A percentile compares a stretch with the other conserved stretches of the same genome.
phyloP scores from a whole-genome alignment of 169 alveolate genomes.

The Eimeria necatrix region DNA sequence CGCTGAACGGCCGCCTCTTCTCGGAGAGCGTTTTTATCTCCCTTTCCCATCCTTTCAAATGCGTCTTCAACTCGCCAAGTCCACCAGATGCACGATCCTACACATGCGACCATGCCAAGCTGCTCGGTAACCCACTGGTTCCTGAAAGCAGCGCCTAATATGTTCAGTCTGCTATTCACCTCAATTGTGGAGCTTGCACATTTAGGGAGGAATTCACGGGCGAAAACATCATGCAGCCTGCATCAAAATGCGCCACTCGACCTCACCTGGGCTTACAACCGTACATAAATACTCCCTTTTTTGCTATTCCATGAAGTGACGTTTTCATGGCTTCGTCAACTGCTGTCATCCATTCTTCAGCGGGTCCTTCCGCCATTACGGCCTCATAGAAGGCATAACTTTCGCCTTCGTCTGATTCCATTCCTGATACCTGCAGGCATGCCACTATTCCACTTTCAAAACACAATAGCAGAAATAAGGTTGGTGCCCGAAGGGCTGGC shows the following conservation, averaged over 20 bases:
- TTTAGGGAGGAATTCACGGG: neutral
- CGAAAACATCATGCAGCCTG: neutral
- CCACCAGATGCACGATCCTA: conserved; percentile 96
- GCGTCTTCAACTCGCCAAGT: conserved; percentile 97
- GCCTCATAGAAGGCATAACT: conserved; percentile 90
- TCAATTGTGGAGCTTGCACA: no score
- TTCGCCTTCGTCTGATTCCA: conserved; percentile 96
- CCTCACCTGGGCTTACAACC: conserved; percentile 90
- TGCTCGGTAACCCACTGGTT: conserved; percentile 90
- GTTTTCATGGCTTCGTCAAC: conserved; percentile 95
- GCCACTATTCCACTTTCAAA: neutral
- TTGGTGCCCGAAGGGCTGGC: no score
- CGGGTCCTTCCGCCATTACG: conserved; percentile 94
- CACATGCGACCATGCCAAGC: conserved; percentile 95
- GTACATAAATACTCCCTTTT: conserved; percentile 92
- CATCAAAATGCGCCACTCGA: neutral
- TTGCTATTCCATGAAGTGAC: conserved; percentile 90
- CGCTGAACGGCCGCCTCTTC: conserved; percentile 84
- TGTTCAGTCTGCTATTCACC: no score
- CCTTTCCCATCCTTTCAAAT: conserved; percentile 94
- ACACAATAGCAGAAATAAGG: no score
- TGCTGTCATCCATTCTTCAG: conserved; percentile 95
- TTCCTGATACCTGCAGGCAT: conserved; percentile 87
- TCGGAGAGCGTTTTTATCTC: conserved; percentile 97
- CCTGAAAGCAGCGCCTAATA: conserved; percentile 54